Evolutionary conservation across 352 stramenopile genomes (phyloP).

Genomic region (Phytophthora gonapodyides): DNA sequence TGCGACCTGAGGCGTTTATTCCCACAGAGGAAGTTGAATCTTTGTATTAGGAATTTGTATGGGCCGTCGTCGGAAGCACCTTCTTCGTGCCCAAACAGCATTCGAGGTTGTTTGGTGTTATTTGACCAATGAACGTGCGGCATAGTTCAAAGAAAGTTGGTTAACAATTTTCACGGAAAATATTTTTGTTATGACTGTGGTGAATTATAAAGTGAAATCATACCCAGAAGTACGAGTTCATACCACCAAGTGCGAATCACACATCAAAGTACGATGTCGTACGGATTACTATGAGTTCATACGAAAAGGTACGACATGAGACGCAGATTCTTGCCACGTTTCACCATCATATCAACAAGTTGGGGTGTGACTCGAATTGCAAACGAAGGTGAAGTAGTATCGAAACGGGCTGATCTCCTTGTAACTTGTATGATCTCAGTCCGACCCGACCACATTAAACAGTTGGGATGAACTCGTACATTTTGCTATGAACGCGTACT

Average conservation of each 20-base stretch:
- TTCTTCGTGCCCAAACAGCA: slow-evolving; percentile 1
- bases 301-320: neutral
- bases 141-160: too few species aligned
- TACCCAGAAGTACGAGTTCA: neutral
- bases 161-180: too few species aligned
- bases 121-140: slow-evolving; percentile 1
- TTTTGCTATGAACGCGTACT: too few species aligned
- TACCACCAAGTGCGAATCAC: slow-evolving; percentile 1
- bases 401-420: too few species aligned
- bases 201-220: neutral
- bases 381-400: too few species aligned
- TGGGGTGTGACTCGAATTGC: too few species aligned
- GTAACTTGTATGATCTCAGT: too few species aligned
- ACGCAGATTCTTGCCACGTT: too few species aligned
- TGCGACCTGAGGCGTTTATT: neutral
- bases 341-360: too few species aligned
- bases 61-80: neutral
- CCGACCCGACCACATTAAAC: too few species aligned
- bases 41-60: neutral
- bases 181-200: too few species aligned
- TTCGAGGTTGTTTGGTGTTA: neutral
- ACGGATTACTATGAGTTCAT: neutral
- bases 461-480: too few species aligned
- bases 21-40: neutral
- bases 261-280: neutral